A percentile compares a stretch with the other conserved stretches of the same genome.
Evolutionary conservation across 345 rosid genomes (phyloP).

Genomic region (Chamaenerion angustifolium): DNA sequence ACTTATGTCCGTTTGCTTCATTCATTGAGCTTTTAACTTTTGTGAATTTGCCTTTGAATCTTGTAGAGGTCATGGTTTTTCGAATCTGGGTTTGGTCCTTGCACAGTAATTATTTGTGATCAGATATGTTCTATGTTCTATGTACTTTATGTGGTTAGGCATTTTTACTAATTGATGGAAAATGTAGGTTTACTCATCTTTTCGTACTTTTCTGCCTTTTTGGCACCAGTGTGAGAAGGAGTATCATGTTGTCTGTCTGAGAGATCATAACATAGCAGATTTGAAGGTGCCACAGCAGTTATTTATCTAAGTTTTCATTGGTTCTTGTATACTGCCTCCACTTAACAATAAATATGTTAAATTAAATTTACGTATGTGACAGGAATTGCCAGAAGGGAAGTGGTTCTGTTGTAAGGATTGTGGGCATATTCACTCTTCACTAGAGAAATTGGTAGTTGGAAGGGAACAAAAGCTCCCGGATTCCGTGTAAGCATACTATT

Average conservation of each 20-base stretch:
- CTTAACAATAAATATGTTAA: not conserved
- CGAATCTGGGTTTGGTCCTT: slow-evolving; percentile 58
- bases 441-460: slow-evolving; percentile 36
- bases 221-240: slow-evolving; percentile 80
- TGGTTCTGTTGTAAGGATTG: slow-evolving; percentile 78
- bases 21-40: slow-evolving; percentile 1
- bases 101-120: slow-evolving; percentile 84
- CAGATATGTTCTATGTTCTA: slow-evolving; percentile 39
- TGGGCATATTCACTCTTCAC: slow-evolving; percentile 30
- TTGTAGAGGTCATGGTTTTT: slow-evolving; percentile 63
- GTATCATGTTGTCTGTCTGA: slow-evolving; percentile 86
- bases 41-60: not conserved
- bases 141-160: not conserved
- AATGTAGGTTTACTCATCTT: not conserved
- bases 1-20: too few relatives aligned
- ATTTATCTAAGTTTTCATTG: not conserved
- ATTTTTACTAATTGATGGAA: too few relatives aligned
- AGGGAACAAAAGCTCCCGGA: slow-evolving; percentile 69
- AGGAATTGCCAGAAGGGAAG: slow-evolving; percentile 78
- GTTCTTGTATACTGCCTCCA: not conserved
- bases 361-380: slow-evolving; percentile 16
- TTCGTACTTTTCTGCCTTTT: slow-evolving; percentile 4
- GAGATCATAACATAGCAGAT: slow-evolving; percentile 60
- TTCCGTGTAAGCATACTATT: slow-evolving; percentile 4
- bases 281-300: slow-evolving; percentile 41